Evolutionary conservation across 306 rosid genomes (phyloP).

Genomic region (Pyrus communis): DNA sequence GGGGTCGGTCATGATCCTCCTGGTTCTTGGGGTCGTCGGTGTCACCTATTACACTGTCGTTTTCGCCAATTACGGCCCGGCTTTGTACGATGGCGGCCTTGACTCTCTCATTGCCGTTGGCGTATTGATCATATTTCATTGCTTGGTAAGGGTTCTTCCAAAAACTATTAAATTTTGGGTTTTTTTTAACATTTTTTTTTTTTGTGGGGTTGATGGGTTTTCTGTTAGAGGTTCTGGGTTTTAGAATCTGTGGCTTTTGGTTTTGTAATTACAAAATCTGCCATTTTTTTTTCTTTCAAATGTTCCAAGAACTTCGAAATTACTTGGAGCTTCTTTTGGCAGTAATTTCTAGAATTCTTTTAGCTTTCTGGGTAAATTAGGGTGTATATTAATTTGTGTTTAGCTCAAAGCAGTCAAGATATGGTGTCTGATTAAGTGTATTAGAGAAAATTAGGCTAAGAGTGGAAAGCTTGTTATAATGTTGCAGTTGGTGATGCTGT

Average conservation of each 20-base stretch:
- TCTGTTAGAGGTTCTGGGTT: neutral
- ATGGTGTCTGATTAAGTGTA: neutral
- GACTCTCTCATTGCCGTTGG: slow-evolving; percentile 51
- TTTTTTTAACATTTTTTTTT: neutral
- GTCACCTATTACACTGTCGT: slow-evolving; percentile 95
- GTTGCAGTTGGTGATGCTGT: slow-evolving; percentile 82
- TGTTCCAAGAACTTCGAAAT: neutral
- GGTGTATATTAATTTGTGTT: neutral
- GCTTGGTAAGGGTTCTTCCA: slow-evolving; percentile 56
- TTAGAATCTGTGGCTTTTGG: neutral
- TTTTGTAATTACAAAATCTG: neutral
- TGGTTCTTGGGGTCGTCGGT: slow-evolving; percentile 96
- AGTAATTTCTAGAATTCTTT: neutral
- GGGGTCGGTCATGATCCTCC: slow-evolving; percentile 93
- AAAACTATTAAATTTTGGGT: neutral
- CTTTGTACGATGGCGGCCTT: slow-evolving; percentile 58
- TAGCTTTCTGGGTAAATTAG: neutral
- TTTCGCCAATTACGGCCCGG: slow-evolving; percentile 85
- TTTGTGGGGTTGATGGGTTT: neutral
- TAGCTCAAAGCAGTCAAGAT: neutral
- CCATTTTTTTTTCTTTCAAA: neutral
- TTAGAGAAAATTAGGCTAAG: slow-evolving; percentile 5
- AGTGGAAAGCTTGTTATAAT: slow-evolving; percentile 17
- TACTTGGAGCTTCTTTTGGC: neutral
- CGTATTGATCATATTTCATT: slow-evolving; percentile 85